Conservation (phyloP, 441 rosid species). For the Erodium moschatum region DNA sequence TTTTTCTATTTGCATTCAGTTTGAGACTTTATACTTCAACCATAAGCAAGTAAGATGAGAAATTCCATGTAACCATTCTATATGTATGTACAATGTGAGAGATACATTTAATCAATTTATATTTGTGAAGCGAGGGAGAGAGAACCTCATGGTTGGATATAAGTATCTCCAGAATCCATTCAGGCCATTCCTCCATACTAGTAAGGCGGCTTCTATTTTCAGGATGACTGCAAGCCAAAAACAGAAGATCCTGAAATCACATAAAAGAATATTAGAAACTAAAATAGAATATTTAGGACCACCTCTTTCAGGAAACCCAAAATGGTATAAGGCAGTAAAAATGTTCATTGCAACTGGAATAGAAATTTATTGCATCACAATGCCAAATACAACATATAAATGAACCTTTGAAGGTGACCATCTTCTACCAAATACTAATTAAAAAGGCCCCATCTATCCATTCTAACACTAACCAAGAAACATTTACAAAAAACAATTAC, state of each 20-base stretch:
- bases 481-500: too few species aligned
- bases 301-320: slow-evolving; percentile 20
- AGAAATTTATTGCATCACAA: too few species aligned
- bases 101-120: background rate
- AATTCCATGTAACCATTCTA: too few species aligned
- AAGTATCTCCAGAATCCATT: slow-evolving; percentile 93
- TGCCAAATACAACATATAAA: too few species aligned
- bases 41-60: background rate
- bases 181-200: slow-evolving; percentile 99
- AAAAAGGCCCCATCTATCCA: too few species aligned
- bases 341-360: too few species aligned
- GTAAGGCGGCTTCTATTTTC: slow-evolving; percentile 88
- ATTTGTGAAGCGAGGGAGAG: too few species aligned
- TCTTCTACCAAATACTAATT: too few species aligned
- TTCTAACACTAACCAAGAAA: too few species aligned
- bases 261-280: slow-evolving; percentile 43
- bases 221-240: slow-evolving; percentile 99
- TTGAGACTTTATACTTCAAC: background rate
- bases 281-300: slow-evolving; percentile 18
- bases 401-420: too few species aligned
- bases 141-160: slow-evolving; percentile 84
- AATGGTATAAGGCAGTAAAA: slow-evolving; percentile 10
- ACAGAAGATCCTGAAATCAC: slow-evolving; percentile 98
- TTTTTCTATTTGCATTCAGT: background rate
- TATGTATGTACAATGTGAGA: background rate